These are phyloP conservation scores for Prosopis cineraria DNA, from an alignment of 306 rosid genomes.

Conservation along the genomic window DNA sequence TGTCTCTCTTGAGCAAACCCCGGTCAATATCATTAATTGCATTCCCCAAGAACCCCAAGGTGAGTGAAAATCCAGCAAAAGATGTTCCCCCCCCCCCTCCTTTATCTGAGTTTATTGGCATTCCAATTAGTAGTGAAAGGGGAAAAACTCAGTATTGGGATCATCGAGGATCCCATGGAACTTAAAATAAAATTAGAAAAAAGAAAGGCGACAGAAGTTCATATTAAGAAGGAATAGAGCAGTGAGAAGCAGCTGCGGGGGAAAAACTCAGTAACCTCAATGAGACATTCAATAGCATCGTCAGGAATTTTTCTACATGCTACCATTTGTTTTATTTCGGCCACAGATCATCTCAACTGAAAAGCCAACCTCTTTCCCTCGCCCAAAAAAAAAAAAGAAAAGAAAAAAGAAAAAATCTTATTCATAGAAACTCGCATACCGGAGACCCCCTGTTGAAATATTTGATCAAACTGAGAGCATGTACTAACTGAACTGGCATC, in stretches of 20 bases:
- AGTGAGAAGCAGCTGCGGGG: not conserved
- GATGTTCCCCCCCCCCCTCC: not conserved
- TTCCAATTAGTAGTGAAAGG: not conserved
- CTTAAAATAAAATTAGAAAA: not conserved
- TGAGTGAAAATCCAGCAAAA: slow-evolving; percentile 15
- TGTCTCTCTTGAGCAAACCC: not conserved
- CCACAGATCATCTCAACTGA: not conserved
- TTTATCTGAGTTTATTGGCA: not conserved
- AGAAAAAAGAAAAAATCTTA: not conserved
- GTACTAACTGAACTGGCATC: not conserved
- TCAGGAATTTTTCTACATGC: not conserved
- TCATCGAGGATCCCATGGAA: not conserved
- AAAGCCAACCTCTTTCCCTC: slow-evolving; percentile 10
- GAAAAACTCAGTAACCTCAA: not conserved
- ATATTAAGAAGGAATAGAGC: not conserved
- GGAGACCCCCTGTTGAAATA: not conserved
- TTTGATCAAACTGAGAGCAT: slow-evolving; percentile 8
- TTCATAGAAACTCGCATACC: not conserved
- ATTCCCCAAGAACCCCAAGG: slow-evolving; percentile 36
- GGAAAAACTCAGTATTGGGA: not conserved
- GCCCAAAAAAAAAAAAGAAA: not conserved
- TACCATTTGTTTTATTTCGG: not conserved
- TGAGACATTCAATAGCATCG: not conserved
- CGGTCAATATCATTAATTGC: not conserved
- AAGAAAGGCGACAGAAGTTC: not conserved